A percentile compares a stretch with the other conserved stretches of the same genome.
Conservation (phyloP, 1,284 basidiomycete genomes). For the Ganoderma boninense region DNA sequence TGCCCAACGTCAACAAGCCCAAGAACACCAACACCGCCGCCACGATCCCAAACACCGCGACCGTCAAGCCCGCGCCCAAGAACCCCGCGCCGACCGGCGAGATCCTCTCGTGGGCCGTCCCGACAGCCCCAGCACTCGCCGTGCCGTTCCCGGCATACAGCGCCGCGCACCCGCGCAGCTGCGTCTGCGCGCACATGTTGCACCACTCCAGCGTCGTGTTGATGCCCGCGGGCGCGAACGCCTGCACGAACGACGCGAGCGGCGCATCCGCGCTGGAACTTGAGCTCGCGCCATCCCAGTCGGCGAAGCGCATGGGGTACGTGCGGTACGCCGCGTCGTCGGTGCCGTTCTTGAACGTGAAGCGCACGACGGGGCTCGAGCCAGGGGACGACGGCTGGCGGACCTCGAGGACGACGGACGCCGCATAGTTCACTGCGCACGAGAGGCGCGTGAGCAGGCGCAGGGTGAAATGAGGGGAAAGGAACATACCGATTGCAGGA, state of each 20-base stretch:
- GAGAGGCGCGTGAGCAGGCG: not conserved
- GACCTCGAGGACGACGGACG: slow-evolving; percentile 51
- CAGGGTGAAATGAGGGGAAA: not conserved
- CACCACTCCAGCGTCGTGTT: slow-evolving; percentile 69
- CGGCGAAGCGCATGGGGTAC: slow-evolving; percentile 41
- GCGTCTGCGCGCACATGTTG: slow-evolving; percentile 59
- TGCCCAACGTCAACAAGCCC: slow-evolving; percentile 53
- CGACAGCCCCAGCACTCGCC: slow-evolving; percentile 28
- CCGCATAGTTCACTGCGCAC: slow-evolving; percentile 54
- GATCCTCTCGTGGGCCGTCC: slow-evolving; percentile 48
- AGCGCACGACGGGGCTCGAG: slow-evolving; percentile 52
- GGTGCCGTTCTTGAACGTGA: slow-evolving; percentile 69
- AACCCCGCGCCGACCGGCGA: slow-evolving; percentile 69
- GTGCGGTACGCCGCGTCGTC: slow-evolving; percentile 41
- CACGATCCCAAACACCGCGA: slow-evolving; percentile 52
- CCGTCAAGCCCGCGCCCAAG: slow-evolving; percentile 67
- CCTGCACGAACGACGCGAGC: slow-evolving; percentile 61
- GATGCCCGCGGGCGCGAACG: slow-evolving; percentile 59
- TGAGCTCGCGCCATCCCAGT: slow-evolving; percentile 26
- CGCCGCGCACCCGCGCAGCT: slow-evolving; percentile 63
- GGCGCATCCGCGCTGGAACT: slow-evolving; percentile 54
- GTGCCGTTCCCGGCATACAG: slow-evolving; percentile 48
- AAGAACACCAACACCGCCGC: slow-evolving; percentile 53
- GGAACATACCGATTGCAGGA: slow-evolving; percentile 44
- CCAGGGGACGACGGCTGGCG: slow-evolving; percentile 38